Base-by-base conservation (phyloP, 2,329 filamentous ascomycete species). In the Claviceps sp. region DNA sequence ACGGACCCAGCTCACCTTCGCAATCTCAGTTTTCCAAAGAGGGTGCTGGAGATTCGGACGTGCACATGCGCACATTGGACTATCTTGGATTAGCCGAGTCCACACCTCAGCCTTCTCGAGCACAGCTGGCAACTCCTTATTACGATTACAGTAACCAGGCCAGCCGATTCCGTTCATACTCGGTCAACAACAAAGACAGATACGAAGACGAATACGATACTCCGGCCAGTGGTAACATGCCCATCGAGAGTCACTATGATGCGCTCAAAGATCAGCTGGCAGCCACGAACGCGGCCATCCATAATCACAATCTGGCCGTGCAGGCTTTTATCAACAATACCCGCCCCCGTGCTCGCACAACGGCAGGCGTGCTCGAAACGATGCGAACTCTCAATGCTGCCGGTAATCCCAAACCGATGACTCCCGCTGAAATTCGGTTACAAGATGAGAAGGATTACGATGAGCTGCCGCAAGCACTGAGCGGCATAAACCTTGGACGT, bases 171-270 rank as follows among this genome's bases (percentile, higher is more conserved):
- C 83, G 93, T 47, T 98, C 93, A 1, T 97, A 96, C 68, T 98
- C 93, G 1, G 93, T 98, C 58, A 98, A 98, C 68, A 94, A 95
- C 52, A 96, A 95, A 69, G 91, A 97, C 66, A 94, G 93, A 67
- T 97, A 97, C 61, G 90, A 94, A 50, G 85, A 89, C 26, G 85
- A 89, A 55, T 88, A 86, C 55, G 82, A 77, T 40, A 61, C 65
- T 19, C 75, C 75, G 22, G 64, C 70, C 53, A 64, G 10, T 34
- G 30, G 44, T 10, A 43, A 48, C 13, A 34, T 79, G 51, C 68
- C 69, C 19, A 69, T 78, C 45, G 77, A 82, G 54, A 74, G 63
- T 55, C 74, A 80, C 50, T 81, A 81, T 55, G 77, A 84, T 52
- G 80, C 79, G 48, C 68, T 83, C 39, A 78, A 83, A 57, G 77